Evolutionary conservation across 371 early-diverging fungal genomes (phyloP), one percentile per base, ranked within the genome.

Genomic region (Syncephalastrum sp.): DNA sequence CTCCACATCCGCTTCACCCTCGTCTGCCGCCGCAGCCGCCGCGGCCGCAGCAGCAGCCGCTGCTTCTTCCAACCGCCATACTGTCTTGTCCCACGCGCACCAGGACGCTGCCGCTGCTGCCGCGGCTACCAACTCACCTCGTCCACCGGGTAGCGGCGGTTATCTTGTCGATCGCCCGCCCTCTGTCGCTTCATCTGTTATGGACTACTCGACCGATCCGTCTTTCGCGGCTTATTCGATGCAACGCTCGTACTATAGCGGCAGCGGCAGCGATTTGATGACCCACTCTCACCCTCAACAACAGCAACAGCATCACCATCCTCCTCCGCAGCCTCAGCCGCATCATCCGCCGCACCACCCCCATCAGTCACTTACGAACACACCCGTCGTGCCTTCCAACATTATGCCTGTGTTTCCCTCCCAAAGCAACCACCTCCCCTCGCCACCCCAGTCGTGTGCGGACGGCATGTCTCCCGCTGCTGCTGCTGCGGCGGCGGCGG

Each of bases 391-490:
- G 14, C 58, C 57, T 16, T 52, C 63, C 29, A 29, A 33, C 23
- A 25, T 58, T 13, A 56, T 58, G 6, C 52, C 38, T 44, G 46
- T 43, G 21, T 44, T 38, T 53, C 46, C 43, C 33, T 25, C 56
- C 48, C 47, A 50, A 49, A 66, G 47, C 52, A 59, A 33, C 43
- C 50, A 53, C 55, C 45, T 60, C 16, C 64, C 61, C 12, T 61
- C 60, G 47, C 68, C 55, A 25, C 60, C 68, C 6, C 53, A 42
- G 13, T 57, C 59, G n/a, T 54, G 53, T 23, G 56, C 55, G 14
- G 56, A 60, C 8, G 33, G 56, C 46, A 21, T 64, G 29, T 61
- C 60, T 7, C 42, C 68, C 47, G 46, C 56, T 24, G 59, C 45
- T 14, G 49, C 45, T 33, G 60, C 48, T 49, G 47, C 61, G 27